Base-by-base conservation (phyloP, 2,329 filamentous ascomycete genomes). In the Orbilia quercus region DNA sequence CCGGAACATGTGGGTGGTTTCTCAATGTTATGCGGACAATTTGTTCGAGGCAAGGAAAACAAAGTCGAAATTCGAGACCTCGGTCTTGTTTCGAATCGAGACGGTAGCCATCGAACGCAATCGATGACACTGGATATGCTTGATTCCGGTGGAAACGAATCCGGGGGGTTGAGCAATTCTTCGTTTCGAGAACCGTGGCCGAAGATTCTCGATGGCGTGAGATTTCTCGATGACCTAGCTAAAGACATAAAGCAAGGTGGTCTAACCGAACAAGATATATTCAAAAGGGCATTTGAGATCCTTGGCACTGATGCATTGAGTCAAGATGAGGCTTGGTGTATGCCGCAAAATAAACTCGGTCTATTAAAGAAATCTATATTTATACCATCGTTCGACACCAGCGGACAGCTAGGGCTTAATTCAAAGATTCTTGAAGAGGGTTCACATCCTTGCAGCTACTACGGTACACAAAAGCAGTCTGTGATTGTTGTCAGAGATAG, bases 1-100 rank as follows among this genome's bases (percentile, higher is more conserved):
- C 84, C 87, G 14, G 85, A 85, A 76, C 86, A 86, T 55, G 86
- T 89, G 9, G 88, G 88, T 3, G 88, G 88, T 0, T 90, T 89
- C 77, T 88, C 86, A 22, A 84, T 90, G 78, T 82, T 89, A 12
- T 88, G 86, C 75, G 86, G 86, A 11, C 88, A 87, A 77, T 80
- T 90, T 76, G 36, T 38, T 80, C 79, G 62, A 82, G 82, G 51
- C 77, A 67, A 75, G 4, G 54, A 66, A 38, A 50, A 63, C 18
- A 71, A 54, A 7, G 44, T 65, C 40, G 36, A 34, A n/a, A 36
- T 72, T 23, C 53, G 40, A 16, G 40, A 23, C 22, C n/a, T 59
- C 16, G 45, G 59, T 11, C 51, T 72, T 16, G 40, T 72, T 20
- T 72, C 67, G 11, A 72, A 72, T 20, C 47, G 53, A 18, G 36